Percentiles rank a stretch among this genome's conserved stretches.
Conservation (phyloP, 495 filamentous ascomycete genomes). For the Neurospora sp. region DNA sequence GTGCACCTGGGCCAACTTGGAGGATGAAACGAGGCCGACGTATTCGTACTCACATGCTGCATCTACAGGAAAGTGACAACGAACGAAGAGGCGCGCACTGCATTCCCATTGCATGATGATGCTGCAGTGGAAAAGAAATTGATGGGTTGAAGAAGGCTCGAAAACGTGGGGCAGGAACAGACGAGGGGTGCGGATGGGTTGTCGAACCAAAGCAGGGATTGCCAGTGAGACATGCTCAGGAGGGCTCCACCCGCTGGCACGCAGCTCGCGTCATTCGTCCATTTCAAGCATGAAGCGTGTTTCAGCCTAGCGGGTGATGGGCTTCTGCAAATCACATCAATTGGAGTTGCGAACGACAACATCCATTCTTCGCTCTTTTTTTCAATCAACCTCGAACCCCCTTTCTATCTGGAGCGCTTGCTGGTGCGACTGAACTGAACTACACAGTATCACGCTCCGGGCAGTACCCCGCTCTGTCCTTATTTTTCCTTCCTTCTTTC, state of each 20-base stretch:
- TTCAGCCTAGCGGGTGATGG: background rate
- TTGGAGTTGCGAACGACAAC: background rate
- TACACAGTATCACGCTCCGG: background rate
- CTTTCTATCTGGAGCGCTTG: background rate
- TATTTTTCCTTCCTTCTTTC: background rate
- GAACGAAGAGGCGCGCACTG: background rate
- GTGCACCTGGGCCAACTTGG: background rate
- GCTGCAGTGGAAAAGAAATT: background rate
- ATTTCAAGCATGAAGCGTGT: background rate
- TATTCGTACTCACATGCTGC: background rate
- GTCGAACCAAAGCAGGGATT: background rate
- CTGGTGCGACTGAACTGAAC: background rate
- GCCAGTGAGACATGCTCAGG: background rate
- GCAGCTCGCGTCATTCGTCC: background rate
- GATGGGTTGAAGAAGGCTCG: background rate
- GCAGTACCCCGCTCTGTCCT: background rate
- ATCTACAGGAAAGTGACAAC: background rate
- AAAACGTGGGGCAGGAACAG: background rate
- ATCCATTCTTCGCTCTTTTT: background rate
- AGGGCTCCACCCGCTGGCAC: background rate
- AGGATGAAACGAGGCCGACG: background rate
- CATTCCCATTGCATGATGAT: background rate
- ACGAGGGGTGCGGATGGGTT: background rate
- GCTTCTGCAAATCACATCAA: background rate
- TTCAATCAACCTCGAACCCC: background rate